These are phyloP conservation scores for Starmerella riodocensis DNA, from an alignment of 805 yeast genomes.

Conservation along the genomic window DNA sequence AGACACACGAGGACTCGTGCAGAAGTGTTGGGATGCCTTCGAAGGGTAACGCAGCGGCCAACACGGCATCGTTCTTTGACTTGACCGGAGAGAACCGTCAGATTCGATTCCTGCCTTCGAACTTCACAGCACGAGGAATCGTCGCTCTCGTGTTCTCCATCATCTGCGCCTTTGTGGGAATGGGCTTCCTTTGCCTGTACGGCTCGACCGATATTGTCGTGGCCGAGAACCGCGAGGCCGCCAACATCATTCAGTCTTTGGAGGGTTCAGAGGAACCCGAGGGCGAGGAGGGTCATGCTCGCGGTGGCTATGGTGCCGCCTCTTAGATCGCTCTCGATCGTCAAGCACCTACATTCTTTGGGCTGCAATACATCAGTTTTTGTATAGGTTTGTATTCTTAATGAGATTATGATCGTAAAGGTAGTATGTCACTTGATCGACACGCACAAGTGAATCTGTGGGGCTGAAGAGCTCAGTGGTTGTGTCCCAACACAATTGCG, in stretches of 20 bases:
- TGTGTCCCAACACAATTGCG: too few species aligned
- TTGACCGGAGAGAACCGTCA: slow-evolving; percentile 67
- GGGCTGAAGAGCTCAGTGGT: too few species aligned
- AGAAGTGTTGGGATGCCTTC: slow-evolving; percentile 37
- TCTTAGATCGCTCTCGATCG: not conserved
- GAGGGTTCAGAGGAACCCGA: slow-evolving; percentile 8
- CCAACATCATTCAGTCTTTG: slow-evolving; percentile 8
- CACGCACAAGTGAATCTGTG: too few species aligned
- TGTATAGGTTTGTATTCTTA: too few species aligned
- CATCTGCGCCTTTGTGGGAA: slow-evolving; percentile 73
- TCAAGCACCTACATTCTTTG: too few species aligned
- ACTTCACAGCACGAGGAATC: slow-evolving; percentile 90
- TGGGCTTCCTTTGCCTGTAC: slow-evolving; percentile 60
- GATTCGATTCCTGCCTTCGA: slow-evolving; percentile 53
- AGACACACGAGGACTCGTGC: slow-evolving; percentile 51
- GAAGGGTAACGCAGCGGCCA: slow-evolving; percentile 85
- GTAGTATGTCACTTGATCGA: too few species aligned
- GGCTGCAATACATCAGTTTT: too few species aligned
- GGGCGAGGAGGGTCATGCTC: not conserved
- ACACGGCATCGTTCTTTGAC: slow-evolving; percentile 47
- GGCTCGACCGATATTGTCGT: slow-evolving; percentile 58
- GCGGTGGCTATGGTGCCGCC: too few species aligned
- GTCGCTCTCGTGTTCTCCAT: slow-evolving; percentile 88
- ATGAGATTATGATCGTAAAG: too few species aligned
- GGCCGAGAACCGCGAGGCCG: slow-evolving; percentile 16